A percentile compares a stretch with the other conserved stretches of the same genome.
Evolutionary conservation across 2,329 filamentous ascomycete species (phyloP).

Genomic region (Fusarium buxicola): DNA sequence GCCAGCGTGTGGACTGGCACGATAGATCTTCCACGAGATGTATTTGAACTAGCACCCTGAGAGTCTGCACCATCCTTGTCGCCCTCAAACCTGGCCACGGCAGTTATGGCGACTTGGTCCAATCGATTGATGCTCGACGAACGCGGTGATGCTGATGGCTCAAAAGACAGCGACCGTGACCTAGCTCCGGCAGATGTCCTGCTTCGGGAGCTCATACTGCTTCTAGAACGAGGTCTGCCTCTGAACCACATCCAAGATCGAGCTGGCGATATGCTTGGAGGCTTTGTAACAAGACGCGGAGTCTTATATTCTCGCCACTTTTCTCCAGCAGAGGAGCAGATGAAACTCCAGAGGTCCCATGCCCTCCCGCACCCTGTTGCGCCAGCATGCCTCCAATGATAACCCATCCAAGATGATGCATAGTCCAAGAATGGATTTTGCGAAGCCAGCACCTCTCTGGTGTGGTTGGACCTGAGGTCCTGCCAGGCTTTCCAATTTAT

Average conservation of each 20-base stretch:
- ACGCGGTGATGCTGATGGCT: background rate
- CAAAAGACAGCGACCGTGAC: background rate
- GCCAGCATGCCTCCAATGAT: slow-evolving; percentile 29
- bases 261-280: background rate
- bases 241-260: background rate
- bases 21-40: background rate
- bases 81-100: background rate
- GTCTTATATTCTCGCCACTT: slow-evolving; percentile 20
- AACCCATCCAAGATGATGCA: slow-evolving; percentile 21
- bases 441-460: background rate
- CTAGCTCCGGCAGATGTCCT: background rate
- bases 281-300: background rate
- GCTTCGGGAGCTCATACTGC: background rate
- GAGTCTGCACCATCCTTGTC: background rate
- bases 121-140: background rate
- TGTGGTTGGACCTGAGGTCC: background rate
- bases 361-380: slow-evolving; percentile 8
- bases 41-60: background rate
- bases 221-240: background rate
- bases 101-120: background rate
- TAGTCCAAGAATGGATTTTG: slow-evolving; percentile 25
- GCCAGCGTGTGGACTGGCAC: too few species aligned
- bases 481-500: slow-evolving; percentile 24
- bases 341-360: slow-evolving; percentile 32
- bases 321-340: slow-evolving; percentile 29